Base-by-base conservation (phyloP, 768 basidiomycete genomes). In the Leucocoprinus leucothites region DNA sequence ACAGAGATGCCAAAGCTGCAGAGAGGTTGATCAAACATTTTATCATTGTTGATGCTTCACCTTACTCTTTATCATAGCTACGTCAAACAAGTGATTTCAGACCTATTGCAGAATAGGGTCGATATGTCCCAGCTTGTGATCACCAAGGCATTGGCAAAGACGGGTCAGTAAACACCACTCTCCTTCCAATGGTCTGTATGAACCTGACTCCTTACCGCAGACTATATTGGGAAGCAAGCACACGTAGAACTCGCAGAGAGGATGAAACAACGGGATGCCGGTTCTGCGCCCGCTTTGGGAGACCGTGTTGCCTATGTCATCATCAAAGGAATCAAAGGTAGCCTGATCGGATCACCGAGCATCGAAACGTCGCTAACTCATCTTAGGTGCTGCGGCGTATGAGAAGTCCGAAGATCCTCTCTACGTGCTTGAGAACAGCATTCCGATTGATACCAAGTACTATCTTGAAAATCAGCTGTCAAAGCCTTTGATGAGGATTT, bases 61-160 rank as follows among this genome's bases (percentile, higher is more conserved):
- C 62, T 57, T 28, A 58, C 44, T 18, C 46, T 22, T 51, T 57
- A 57, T 40, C 18, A 18, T 59, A 96, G 94, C 24, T 98, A 98
- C 65, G 86, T 88, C 55, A 98, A 99, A 69, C 91, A 89, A 60
- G 87, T 84, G 41, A 98, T 98, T 58, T 83, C 95, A 0, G 95
- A 98, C 64, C 78, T 99, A 1, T 73, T 99, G 25, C 96, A 97
- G 67, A 98, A 98, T 71, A 96, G 89, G 71, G 77, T 99, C 46
- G 97, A 99, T 68, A 96, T 99, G 92, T 98, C 96, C 7, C 97
- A 98, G 66, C 80, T 99, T 19, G 97, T 99, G 66, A 99, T 99
- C 63, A 98, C 97, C 13, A 99, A 99, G 65, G 97, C 96, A 0
- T 78, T 98, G 16, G 78, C 96, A 0, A 99, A 98, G 73, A 77